Conservation (phyloP, 495 filamentous ascomycete species). For the Xylaria grammica region DNA sequence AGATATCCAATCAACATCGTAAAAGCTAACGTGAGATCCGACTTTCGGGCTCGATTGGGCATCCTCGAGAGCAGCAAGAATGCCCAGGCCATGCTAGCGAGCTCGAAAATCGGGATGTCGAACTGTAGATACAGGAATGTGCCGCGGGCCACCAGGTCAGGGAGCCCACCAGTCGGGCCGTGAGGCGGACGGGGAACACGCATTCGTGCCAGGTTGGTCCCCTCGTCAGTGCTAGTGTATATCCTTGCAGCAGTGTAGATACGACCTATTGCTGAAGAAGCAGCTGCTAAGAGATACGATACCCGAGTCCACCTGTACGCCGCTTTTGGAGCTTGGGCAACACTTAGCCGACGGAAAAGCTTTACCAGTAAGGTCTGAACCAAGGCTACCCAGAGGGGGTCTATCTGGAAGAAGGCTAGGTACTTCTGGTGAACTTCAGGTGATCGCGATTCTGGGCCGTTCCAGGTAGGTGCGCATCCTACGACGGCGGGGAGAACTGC, state of each 20-base stretch:
- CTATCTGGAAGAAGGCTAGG: conserved; percentile 28
- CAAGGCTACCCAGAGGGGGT: conserved; percentile 28
- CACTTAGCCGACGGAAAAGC: neutral
- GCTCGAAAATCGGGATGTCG: conserved; percentile 30
- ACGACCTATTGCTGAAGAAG: conserved; percentile 22
- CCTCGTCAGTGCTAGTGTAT: conserved; percentile 5
- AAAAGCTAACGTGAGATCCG: neutral
- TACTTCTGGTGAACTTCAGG: conserved; percentile 28
- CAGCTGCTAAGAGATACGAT: conserved; percentile 26
- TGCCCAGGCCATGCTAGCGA: conserved; percentile 29
- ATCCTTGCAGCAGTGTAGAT: conserved; percentile 24
- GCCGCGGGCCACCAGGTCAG: conserved; percentile 23
- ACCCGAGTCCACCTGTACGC: conserved; percentile 24
- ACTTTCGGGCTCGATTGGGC: neutral
- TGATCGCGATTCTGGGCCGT: conserved; percentile 22
- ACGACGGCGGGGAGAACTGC: conserved; percentile 28
- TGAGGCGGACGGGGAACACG: conserved; percentile 19
- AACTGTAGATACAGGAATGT: conserved; percentile 33
- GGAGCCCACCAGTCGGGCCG: conserved; percentile 17
- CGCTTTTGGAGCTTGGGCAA: neutral
- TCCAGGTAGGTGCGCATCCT: conserved; percentile 34
- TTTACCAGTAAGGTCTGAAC: neutral
- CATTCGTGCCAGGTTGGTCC: conserved; percentile 22
- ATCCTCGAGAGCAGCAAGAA: conserved; percentile 19
- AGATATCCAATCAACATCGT: conserved; percentile 15